Conservation (phyloP, 2,329 filamentous ascomycete genomes). For the Fusarium algeriense region DNA sequence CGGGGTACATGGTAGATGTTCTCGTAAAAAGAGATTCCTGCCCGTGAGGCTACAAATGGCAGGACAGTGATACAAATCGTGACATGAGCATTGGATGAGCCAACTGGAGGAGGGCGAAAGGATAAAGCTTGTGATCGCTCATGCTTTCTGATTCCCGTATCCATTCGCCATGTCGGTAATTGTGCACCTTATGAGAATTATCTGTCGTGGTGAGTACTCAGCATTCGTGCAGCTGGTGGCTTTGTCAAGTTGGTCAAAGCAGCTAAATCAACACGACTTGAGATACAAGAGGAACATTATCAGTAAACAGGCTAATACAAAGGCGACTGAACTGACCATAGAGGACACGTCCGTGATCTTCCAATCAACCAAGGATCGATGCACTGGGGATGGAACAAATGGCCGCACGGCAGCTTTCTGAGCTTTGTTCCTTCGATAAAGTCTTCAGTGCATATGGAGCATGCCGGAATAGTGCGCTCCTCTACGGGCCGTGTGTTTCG, state of each 20-base stretch:
- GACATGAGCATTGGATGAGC: no score
- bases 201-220: background rate
- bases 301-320: background rate
- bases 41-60: no score
- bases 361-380: conserved; percentile 38
- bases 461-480: background rate
- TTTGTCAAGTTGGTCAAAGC: background rate
- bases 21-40: no score
- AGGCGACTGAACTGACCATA: conserved; percentile 17
- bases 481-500: accelerated
- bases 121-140: no score
- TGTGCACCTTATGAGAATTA: background rate
- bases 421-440: background rate
- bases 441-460: conserved; percentile 33
- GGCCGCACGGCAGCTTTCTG: conserved; percentile 19
- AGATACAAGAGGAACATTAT: background rate
- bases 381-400: conserved; percentile 37
- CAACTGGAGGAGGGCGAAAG: no score
- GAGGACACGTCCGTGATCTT: conserved; percentile 33
- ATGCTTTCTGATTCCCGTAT: no score
- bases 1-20: no score
- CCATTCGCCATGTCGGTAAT: background rate
- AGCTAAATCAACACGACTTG: conserved; percentile 14
- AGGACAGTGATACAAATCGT: no score
- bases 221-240: background rate